A percentile compares a stretch with the other conserved stretches of the same genome.
These are phyloP conservation scores for Stevia rebaudiana DNA, from an alignment of 140 eudicot species.

Conservation along the genomic window DNA sequence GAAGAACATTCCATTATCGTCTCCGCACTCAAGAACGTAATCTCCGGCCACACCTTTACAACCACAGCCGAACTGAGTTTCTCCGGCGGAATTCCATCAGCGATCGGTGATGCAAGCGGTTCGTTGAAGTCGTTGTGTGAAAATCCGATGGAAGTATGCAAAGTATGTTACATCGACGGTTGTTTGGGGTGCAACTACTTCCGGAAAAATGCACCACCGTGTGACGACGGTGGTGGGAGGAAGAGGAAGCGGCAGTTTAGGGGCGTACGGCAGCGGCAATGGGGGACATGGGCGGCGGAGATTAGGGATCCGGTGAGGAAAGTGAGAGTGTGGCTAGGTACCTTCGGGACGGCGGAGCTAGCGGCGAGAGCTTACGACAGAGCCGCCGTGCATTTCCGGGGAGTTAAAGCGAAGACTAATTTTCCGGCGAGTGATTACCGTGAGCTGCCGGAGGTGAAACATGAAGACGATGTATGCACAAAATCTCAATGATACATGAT, in stretches of 20 bases:
- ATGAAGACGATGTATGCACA: not conserved
- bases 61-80: not conserved
- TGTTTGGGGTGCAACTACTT: slow-evolving; percentile 36
- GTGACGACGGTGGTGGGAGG: not conserved
- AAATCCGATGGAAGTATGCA: slow-evolving; percentile 23
- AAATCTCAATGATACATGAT: not conserved
- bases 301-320: slow-evolving; percentile 43
- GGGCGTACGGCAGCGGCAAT: slow-evolving; percentile 56
- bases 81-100: no score
- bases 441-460: not conserved
- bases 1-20: slow-evolving; percentile 33
- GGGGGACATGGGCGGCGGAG: slow-evolving; percentile 71
- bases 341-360: slow-evolving; percentile 48
- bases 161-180: slow-evolving; percentile 23
- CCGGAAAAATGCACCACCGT: slow-evolving; percentile 17
- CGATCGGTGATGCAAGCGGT: no score
- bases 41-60: slow-evolving; percentile 3
- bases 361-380: slow-evolving; percentile 63
- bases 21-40: slow-evolving; percentile 30
- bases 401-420: slow-evolving; percentile 54
- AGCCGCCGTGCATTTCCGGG: slow-evolving; percentile 52
- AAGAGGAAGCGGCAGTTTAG: slow-evolving; percentile 45
- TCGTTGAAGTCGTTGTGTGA: not conserved
- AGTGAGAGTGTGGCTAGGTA: slow-evolving; percentile 50
- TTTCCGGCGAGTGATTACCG: slow-evolving; percentile 37